These are phyloP conservation scores for Mucor indicus DNA, from an alignment of 371 early-diverging fungal species.

Conservation along the genomic window DNA sequence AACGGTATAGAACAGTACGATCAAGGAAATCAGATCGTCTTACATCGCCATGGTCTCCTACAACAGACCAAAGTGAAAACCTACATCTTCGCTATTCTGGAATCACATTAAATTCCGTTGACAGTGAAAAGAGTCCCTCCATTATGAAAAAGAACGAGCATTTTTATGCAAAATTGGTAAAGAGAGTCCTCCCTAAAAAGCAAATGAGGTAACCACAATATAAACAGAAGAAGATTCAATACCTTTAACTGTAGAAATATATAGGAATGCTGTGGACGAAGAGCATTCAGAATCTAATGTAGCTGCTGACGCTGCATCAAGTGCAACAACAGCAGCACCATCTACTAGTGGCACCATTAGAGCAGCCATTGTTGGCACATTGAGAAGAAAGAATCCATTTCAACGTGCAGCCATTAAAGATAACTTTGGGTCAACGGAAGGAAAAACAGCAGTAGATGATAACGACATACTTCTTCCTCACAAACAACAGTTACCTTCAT, in stretches of 20 bases:
- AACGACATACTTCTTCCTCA: background rate
- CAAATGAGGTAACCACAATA: too few species aligned
- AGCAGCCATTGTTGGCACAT: constrained; percentile 26
- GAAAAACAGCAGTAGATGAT: constrained; percentile 1
- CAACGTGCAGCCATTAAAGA: constrained; percentile 18
- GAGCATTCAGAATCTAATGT: too few species aligned
- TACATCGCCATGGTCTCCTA: too few species aligned
- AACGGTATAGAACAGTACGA: too few species aligned
- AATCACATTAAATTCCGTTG: background rate
- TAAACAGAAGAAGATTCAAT: too few species aligned
- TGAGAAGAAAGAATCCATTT: constrained; percentile 42
- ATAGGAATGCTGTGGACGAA: too few species aligned
- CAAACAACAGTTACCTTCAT: constrained; percentile 1
- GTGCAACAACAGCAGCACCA: background rate
- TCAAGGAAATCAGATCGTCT: too few species aligned
- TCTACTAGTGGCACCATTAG: background rate
- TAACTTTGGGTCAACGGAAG: constrained; percentile 17
- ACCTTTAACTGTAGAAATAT: too few species aligned
- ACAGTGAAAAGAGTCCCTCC: background rate
- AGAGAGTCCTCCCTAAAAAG: constrained; percentile 16
- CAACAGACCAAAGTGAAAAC: too few species aligned
- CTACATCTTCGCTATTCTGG: too few species aligned
- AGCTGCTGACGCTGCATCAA: background rate
- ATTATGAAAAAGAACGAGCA: constrained; percentile 42
- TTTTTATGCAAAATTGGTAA: constrained; percentile 37